Evolutionary conservation across 2,329 filamentous ascomycete species (phyloP).

Genomic region (Trichoderma koningii): DNA sequence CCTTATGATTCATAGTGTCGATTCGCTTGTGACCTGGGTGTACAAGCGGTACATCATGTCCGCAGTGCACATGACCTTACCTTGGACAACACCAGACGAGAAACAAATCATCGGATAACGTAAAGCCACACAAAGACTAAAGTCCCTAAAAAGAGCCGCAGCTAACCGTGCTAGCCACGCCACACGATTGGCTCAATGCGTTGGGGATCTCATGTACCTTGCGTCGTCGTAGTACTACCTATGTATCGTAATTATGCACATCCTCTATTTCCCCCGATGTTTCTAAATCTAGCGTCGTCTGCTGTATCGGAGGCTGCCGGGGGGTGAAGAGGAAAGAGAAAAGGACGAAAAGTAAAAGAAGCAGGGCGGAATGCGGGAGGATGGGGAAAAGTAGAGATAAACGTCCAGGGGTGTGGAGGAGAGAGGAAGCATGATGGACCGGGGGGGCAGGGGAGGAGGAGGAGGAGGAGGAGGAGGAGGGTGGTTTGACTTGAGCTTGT

Average conservation of each 20-base stretch:
- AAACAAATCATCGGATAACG: constrained; percentile 3
- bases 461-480: neutral
- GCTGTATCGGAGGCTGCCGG: neutral
- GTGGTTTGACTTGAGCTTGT: neutral
- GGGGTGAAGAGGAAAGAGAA: neutral
- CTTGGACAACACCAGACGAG: neutral
- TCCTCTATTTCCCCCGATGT: neutral
- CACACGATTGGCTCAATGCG: constrained; percentile 5
- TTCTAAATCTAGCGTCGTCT: constrained; percentile 18
- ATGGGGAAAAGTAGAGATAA: neutral
- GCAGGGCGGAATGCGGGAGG: constrained; percentile 16
- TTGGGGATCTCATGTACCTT: too few species aligned
- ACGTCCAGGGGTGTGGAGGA: neutral
- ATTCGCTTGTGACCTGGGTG: too few species aligned
- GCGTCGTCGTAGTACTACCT: neutral
- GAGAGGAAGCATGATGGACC: constrained; percentile 3
- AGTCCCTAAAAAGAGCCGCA: constrained; percentile 9
- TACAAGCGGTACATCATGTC: too few species aligned
- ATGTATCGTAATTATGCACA: neutral
- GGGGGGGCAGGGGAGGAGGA: neutral
- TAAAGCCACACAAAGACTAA: constrained; percentile 6
- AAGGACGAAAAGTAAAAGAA: neutral
- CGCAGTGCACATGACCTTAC: constrained; percentile 23
- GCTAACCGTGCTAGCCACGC: constrained; percentile 22
- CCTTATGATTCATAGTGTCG: too few species aligned